These are phyloP conservation scores for Termitomyces sp. DNA, from an alignment of 768 basidiomycete species.

Conservation along the genomic window DNA sequence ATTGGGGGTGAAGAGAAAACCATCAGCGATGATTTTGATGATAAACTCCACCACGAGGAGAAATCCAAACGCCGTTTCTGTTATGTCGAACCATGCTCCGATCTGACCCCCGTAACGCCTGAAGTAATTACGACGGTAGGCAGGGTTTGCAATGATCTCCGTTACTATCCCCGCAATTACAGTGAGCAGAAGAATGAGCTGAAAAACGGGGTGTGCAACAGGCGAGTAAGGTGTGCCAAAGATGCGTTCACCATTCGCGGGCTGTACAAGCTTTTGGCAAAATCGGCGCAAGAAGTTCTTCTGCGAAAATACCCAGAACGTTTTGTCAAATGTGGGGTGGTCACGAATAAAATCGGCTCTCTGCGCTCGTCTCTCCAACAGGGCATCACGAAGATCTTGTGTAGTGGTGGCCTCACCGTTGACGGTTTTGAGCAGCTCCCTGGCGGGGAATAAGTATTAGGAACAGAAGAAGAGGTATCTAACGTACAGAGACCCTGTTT, in stretches of 20 bases:
- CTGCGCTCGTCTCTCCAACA: slow-evolving; percentile 67
- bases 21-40: slow-evolving; percentile 92
- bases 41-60: slow-evolving; percentile 76
- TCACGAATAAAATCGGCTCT: slow-evolving; percentile 85
- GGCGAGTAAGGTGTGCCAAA: slow-evolving; percentile 72
- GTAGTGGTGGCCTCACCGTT: slow-evolving; percentile 45
- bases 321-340: slow-evolving; percentile 86
- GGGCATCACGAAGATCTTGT: slow-evolving; percentile 57
- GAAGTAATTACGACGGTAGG: slow-evolving; percentile 77
- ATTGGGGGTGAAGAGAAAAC: slow-evolving; percentile 86
- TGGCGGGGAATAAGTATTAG: slow-evolving; percentile 21
- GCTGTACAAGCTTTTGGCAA: slow-evolving; percentile 82
- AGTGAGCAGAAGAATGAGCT: slow-evolving; percentile 65
- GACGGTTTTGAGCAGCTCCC: slow-evolving; percentile 66
- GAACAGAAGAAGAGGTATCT: background rate
- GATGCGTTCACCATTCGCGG: slow-evolving; percentile 83
- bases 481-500: slow-evolving; percentile 73
- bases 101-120: slow-evolving; percentile 52
- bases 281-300: slow-evolving; percentile 64
- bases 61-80: slow-evolving; percentile 69
- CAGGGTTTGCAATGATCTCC: slow-evolving; percentile 79
- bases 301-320: slow-evolving; percentile 88
- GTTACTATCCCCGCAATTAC: slow-evolving; percentile 82
- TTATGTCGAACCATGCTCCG: slow-evolving; percentile 83
- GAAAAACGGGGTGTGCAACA: slow-evolving; percentile 66